Percentiles rank a stretch among this genome's conserved stretches.
Conservation (phyloP, 2,329 filamentous ascomycete species). For the Fusarium sp. region DNA sequence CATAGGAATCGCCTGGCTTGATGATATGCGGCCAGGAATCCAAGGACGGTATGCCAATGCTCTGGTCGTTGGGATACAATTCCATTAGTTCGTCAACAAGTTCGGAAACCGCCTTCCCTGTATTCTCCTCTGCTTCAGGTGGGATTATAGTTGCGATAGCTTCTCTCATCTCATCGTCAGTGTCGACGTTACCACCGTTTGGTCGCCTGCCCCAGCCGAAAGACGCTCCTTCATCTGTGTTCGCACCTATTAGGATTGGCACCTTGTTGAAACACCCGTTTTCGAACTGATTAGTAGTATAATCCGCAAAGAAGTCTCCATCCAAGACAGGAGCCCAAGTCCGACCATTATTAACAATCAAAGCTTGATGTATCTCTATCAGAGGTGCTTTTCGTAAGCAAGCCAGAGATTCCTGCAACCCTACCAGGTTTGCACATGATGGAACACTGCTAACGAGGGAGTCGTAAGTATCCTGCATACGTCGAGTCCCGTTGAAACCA, state of each 20-base stretch:
- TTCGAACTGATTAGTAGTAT: constrained; percentile 49
- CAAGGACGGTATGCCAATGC: constrained; percentile 53
- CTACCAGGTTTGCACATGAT: constrained; percentile 41
- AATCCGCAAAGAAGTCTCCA: constrained; percentile 53
- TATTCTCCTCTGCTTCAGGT: constrained; percentile 14
- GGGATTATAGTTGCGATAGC: constrained; percentile 28
- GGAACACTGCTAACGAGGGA: constrained; percentile 48
- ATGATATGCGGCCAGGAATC: constrained; percentile 52
- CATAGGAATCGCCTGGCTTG: constrained; percentile 45
- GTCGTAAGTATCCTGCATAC: constrained; percentile 49
- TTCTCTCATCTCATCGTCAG: constrained; percentile 49
- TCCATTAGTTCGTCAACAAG: constrained; percentile 45
- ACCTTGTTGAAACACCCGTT: constrained; percentile 54
- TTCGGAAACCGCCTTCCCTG: constrained; percentile 43
- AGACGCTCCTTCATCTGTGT: constrained; percentile 51
- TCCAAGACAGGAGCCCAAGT: constrained; percentile 52
- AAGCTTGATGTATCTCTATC: constrained; percentile 46
- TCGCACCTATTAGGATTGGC: constrained; percentile 54
- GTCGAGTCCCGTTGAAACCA: constrained; percentile 49
- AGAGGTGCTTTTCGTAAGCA: constrained; percentile 50
- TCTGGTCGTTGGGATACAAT: constrained; percentile 53
- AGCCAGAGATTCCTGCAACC: constrained; percentile 43
- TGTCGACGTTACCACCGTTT: constrained; percentile 42
- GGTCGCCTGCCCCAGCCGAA: constrained; percentile 43
- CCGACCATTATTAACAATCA: constrained; percentile 13